phyloP scores from a whole-genome alignment of 306 rosid genomes.

The Alnus rubra region DNA sequence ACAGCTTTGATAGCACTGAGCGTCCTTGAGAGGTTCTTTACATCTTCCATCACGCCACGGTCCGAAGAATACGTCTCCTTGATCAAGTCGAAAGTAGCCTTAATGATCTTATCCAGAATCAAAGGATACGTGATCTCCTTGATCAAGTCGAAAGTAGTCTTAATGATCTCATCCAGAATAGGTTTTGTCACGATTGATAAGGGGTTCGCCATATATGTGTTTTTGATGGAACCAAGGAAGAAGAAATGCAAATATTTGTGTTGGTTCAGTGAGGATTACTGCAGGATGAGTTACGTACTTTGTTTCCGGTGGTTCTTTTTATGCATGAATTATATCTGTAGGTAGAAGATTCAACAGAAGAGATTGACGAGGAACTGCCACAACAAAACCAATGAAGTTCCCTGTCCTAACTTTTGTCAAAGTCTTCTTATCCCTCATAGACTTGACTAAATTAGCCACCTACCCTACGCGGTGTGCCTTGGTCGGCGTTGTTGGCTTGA shows the following conservation, averaged over 20 bases:
- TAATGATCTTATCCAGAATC: no score
- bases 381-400: no score
- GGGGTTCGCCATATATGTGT: neutral
- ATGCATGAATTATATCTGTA: no score
- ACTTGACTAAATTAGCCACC: no score
- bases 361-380: no score
- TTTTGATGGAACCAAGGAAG: neutral
- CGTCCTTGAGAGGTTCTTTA: neutral
- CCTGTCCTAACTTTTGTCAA: no score
- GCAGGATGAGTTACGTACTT: slow-evolving; percentile 9
- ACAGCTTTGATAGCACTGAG: neutral
- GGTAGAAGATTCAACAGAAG: no score
- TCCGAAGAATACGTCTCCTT: neutral
- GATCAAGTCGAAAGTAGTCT: neutral
- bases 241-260: neutral
- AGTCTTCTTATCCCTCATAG: no score
- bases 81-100: neutral
- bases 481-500: no score
- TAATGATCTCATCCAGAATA: neutral
- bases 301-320: no score
- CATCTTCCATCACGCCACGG: neutral
- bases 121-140: neutral
- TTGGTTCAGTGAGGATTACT: neutral
- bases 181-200: neutral
- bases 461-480: no score